A percentile compares a stretch with the other conserved stretches of the same genome.
Evolutionary conservation across 2,329 filamentous ascomycete species (phyloP).

Genomic region (Lasiodiplodia sp.): DNA sequence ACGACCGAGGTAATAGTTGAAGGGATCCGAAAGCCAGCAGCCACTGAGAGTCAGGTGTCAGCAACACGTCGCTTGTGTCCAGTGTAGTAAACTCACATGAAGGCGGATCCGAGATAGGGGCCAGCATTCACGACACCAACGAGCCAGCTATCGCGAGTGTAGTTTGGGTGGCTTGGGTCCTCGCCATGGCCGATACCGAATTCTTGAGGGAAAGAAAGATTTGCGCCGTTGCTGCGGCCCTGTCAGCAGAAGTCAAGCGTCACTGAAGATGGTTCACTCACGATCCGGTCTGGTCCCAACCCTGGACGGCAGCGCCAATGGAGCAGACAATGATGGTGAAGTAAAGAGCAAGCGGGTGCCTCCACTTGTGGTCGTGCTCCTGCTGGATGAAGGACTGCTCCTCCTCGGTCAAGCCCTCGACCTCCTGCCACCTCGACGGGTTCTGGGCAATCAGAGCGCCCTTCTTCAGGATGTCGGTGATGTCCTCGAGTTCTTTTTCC

Average conservation of each 20-base stretch:
- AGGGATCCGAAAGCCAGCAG: conserved; percentile 76
- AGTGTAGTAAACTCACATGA: conserved; percentile 50
- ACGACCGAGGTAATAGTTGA: conserved; percentile 74
- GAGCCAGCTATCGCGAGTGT: conserved; percentile 55
- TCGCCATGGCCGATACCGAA: conserved; percentile 54
- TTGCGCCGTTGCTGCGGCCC: conserved; percentile 51
- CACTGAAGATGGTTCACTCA: conserved; percentile 32
- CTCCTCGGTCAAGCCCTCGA: conserved; percentile 66
- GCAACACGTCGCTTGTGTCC: neutral
- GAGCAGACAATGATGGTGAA: conserved; percentile 73
- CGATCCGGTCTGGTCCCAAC: conserved; percentile 64
- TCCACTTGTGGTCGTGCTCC: conserved; percentile 73
- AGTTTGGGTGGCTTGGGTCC: conserved; percentile 37
- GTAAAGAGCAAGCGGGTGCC: conserved; percentile 68
- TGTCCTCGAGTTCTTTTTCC: conserved; percentile 65
- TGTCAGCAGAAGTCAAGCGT: neutral
- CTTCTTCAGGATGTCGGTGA: conserved; percentile 67
- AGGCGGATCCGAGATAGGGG: conserved; percentile 71
- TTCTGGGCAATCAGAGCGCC: conserved; percentile 79
- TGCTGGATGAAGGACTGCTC: conserved; percentile 68
- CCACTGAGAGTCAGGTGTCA: conserved; percentile 45
- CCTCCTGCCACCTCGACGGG: conserved; percentile 52
- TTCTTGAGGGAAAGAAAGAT: conserved; percentile 64
- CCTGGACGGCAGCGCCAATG: conserved; percentile 70
- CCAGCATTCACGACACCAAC: conserved; percentile 68